Percentiles rank a stretch among this genome's conserved stretches.
Conservation (phyloP, 192 early-diverging fungal species). For the Rhizoclosmatium sp. region DNA sequence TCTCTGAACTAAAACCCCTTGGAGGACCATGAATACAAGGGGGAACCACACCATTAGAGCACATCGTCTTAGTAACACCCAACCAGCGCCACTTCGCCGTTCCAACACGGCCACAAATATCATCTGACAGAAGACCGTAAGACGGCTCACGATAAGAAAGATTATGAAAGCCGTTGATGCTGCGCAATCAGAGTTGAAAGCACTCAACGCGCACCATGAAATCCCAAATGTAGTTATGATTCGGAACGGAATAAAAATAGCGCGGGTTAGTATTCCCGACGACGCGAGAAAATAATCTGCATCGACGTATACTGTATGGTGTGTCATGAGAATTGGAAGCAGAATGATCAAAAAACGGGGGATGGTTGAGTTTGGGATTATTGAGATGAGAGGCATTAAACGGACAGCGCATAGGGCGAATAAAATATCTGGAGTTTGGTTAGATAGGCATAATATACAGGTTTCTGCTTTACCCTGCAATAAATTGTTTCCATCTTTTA, state of each 20-base stretch:
- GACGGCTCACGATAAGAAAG: background rate
- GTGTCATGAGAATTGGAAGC: constrained; percentile 12
- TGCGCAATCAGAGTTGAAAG: constrained; percentile 16
- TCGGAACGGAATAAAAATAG: background rate
- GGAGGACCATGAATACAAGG: constrained; percentile 11
- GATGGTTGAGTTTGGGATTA: background rate
- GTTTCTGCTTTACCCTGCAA: background rate
- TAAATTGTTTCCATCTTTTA: background rate
- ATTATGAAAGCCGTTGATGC: background rate
- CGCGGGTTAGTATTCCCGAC: background rate
- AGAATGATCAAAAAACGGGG: constrained; percentile 9
- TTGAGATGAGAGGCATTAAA: background rate
- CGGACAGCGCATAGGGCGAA: constrained; percentile 10
- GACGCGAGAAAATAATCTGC: background rate
- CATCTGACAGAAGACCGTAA: background rate
- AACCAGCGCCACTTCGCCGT: background rate
- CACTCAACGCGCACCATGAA: constrained; percentile 4
- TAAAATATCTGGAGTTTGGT: background rate
- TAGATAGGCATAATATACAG: no score
- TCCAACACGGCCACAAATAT: background rate
- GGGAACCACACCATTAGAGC: constrained; percentile 15
- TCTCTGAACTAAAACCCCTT: background rate
- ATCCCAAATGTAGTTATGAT: constrained; percentile 4
- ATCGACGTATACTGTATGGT: constrained; percentile 25
- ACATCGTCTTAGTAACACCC: background rate